Base-by-base conservation (phyloP, 164 flowering plant genomes). In the Sedum album region DNA sequence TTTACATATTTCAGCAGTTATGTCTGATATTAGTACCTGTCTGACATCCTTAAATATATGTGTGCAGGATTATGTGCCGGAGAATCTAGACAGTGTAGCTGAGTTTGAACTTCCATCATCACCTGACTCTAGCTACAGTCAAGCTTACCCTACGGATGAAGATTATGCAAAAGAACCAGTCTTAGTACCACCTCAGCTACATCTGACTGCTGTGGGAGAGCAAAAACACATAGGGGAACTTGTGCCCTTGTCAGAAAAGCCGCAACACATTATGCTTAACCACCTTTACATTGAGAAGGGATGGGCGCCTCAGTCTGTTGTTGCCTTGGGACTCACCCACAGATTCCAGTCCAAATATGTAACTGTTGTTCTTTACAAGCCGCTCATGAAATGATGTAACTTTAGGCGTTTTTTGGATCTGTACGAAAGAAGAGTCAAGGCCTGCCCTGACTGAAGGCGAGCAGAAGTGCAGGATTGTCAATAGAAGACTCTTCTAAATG, bases 311-410 rank as follows among this genome's bases (percentile, higher is more conserved):
- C 91, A 84, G 70, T 87, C 95, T 15, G 76, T 87, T 48, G 91
- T 91, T 68, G 96, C 93, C 6, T 76, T 94, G 39, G 96, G 98
- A 44, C 41, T 85, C 63, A 88, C 93, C 21, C 90, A 89, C 69
- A 77, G 98, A 76, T 89, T 88, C 76, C 79, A 83, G 77, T 80
- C 96, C 48, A 93, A 91, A 75, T 93, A 89, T 74, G 96, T 91
- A 17, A 93, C 94, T 30, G 90, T 88, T 35, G 88, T 89, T 71
- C 96, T 93, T 62, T 93, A 89, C 71, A 93, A 93, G 82, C 95
- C 96, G 4, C 80, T 83, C 23, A 81, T 76, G 66, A 81, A 88
- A 85, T 87, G 74, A 78, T n/a, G 2, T 31, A 33, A 7, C 8
- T 1, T 64, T 38, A 42, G 1, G 67, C 38, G 6, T 5, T 38